phyloP scores from a whole-genome alignment of 164 flowering plant species.

The Cinnamomum chago region DNA sequence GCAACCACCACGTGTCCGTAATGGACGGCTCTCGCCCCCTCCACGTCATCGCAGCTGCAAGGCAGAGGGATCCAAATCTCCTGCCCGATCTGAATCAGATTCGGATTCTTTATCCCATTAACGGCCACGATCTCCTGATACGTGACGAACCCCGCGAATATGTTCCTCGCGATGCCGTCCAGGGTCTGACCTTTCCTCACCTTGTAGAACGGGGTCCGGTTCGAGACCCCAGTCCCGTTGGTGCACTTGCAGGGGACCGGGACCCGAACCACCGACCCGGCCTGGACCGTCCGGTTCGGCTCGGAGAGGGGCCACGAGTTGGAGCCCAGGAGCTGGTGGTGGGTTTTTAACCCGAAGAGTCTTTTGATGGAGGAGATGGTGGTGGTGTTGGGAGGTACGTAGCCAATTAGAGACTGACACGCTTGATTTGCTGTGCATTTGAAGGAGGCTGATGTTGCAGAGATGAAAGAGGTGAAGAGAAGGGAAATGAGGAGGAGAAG shows the following conservation, averaged over 20 bases:
- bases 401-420: constrained; percentile 48
- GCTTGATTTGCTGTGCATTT: constrained; percentile 14
- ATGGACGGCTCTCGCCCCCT: constrained; percentile 39
- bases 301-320: constrained; percentile 44
- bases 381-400: constrained; percentile 44
- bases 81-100: constrained; percentile 33
- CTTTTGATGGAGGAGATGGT: constrained; percentile 31
- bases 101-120: constrained; percentile 31
- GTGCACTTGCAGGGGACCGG: constrained; percentile 61
- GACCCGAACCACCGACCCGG: constrained; percentile 29
- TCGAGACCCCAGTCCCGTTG: constrained; percentile 50
- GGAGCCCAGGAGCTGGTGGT: constrained; percentile 45
- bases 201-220: constrained; percentile 44
- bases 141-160: constrained; percentile 38
- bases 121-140: constrained; percentile 33
- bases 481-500: not conserved
- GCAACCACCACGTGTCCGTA: constrained; percentile 43
- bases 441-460: not conserved
- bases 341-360: constrained; percentile 40
- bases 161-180: constrained; percentile 37
- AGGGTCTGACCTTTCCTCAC: constrained; percentile 39
- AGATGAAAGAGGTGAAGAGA: not conserved
- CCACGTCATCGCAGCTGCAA: constrained; percentile 60
- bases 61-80: constrained; percentile 57
- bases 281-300: constrained; percentile 14